These are phyloP conservation scores for Kwoniella shandongensis DNA, from an alignment of 768 basidiomycete species.

Conservation along the genomic window DNA sequence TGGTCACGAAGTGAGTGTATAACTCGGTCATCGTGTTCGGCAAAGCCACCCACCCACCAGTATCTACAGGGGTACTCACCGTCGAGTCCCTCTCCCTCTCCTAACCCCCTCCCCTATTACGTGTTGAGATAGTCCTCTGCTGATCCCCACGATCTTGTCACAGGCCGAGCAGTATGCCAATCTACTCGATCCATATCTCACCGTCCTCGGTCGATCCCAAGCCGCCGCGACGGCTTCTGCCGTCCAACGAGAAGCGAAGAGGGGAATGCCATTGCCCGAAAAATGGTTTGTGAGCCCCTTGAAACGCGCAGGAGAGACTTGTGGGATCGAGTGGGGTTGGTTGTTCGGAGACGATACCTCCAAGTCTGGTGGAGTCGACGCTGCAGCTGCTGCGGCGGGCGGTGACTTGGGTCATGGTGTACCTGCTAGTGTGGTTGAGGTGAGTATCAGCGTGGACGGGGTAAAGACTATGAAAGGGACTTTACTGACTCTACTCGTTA, in stretches of 20 bases:
- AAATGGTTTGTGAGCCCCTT: slow-evolving; percentile 30
- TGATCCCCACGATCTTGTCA: too few species aligned
- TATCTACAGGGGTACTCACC: too few species aligned
- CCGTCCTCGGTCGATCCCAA: slow-evolving; percentile 23
- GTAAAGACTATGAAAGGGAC: too few species aligned
- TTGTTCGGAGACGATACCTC: slow-evolving; percentile 13
- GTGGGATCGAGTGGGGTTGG: slow-evolving; percentile 36
- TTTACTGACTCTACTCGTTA: too few species aligned
- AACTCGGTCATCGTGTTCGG: too few species aligned
- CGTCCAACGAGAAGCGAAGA: slow-evolving; percentile 17
- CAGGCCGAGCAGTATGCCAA: background rate
- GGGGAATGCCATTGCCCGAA: slow-evolving; percentile 30
- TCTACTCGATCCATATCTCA: slow-evolving; percentile 25
- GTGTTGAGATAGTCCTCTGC: too few species aligned
- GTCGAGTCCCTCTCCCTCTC: background rate
- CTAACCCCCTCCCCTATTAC: background rate
- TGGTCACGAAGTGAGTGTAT: slow-evolving; percentile 8
- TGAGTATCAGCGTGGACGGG: too few species aligned
- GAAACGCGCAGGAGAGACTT: slow-evolving; percentile 26
- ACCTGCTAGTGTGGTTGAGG: slow-evolving; percentile 27
- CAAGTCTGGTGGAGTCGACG: background rate
- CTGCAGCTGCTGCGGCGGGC: background rate
- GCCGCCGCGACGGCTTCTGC: slow-evolving; percentile 19
- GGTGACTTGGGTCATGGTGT: slow-evolving; percentile 24
- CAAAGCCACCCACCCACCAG: too few species aligned